Percentiles rank a stretch among this genome's conserved stretches.
Conservation (phyloP, 2,329 filamentous ascomycete species). For the Trichoderma sp. region DNA sequence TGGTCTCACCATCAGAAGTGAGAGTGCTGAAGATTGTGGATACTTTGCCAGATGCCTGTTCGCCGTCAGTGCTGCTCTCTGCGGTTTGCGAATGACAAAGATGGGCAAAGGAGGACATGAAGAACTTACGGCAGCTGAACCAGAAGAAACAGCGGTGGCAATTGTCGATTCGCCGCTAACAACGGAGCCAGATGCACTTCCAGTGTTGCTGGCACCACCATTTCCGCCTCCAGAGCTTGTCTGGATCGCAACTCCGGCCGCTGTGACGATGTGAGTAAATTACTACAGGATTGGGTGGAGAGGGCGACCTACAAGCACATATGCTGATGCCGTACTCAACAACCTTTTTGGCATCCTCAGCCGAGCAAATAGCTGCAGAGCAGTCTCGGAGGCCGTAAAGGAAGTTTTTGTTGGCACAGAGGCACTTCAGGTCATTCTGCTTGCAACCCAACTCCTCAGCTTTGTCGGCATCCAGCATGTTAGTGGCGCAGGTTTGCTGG, state of each 20-base stretch:
- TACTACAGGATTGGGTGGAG: too few relatives aligned
- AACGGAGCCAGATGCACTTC: constrained; percentile 7
- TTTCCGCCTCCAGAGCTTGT: constrained; percentile 7
- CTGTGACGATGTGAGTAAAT: constrained; percentile 31
- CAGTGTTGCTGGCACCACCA: constrained; percentile 4
- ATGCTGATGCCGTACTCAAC: constrained; percentile 44
- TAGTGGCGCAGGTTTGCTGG: constrained; percentile 52
- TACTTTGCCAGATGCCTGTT: constrained; percentile 26
- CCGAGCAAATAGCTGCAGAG: constrained; percentile 46
- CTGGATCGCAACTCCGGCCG: constrained; percentile 41
- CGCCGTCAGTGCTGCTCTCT: background rate
- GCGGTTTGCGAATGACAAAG: constrained; percentile 8
- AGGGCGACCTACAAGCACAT: constrained; percentile 42
- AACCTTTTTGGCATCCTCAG: constrained; percentile 39
- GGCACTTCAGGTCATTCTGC: constrained; percentile 45
- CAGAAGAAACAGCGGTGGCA: background rate
- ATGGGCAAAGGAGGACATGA: background rate
- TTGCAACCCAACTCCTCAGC: constrained; percentile 49
- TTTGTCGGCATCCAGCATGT: constrained; percentile 51
- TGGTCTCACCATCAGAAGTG: constrained; percentile 38
- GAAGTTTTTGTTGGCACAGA: constrained; percentile 52
- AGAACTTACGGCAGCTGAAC: constrained; percentile 7
- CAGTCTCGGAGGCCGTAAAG: constrained; percentile 55
- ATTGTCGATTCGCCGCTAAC: background rate
- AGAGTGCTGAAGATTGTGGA: constrained; percentile 44